Percentiles rank a stretch among this genome's conserved stretches.
These are phyloP conservation scores for Magnolia sinica DNA, from an alignment of 164 flowering plant genomes.

Conservation along the genomic window DNA sequence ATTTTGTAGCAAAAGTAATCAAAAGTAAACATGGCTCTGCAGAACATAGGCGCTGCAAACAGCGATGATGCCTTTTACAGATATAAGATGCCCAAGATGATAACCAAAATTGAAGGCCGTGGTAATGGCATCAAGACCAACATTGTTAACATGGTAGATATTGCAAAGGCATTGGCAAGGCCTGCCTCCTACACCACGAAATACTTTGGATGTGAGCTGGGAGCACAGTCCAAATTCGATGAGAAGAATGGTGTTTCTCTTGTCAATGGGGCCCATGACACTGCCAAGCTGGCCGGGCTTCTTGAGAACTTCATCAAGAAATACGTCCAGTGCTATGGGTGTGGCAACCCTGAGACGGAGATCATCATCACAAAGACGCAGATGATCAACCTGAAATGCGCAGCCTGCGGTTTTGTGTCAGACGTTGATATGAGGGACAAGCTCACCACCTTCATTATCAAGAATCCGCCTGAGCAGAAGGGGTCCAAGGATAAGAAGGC, in stretches of 20 bases:
- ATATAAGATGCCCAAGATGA: constrained; percentile 95
- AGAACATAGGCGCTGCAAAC: constrained; percentile 90
- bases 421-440: constrained; percentile 97
- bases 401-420: constrained; percentile 87
- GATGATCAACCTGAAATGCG: constrained; percentile 82
- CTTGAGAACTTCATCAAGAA: constrained; percentile 91
- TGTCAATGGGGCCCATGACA: constrained; percentile 87
- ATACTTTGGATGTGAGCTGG: constrained; percentile 89
- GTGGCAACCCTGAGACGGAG: constrained; percentile 94
- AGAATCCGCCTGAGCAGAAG: constrained; percentile 85
- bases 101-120: constrained; percentile 89
- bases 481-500: constrained; percentile 82
- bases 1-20: neutral
- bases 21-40: constrained; percentile 63
- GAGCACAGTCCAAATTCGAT: constrained; percentile 93
- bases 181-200: constrained; percentile 89
- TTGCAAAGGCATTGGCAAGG: constrained; percentile 85
- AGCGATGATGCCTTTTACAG: constrained; percentile 96
- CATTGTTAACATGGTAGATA: constrained; percentile 87
- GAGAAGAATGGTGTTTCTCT: constrained; percentile 78
- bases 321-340: constrained; percentile 91
- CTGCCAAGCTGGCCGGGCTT: constrained; percentile 77
- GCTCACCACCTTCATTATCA: constrained; percentile 76
- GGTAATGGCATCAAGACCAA: constrained; percentile 97
- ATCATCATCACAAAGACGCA: constrained; percentile 69